Evolutionary conservation across 169 alveolate species (phyloP), one percentile per base, ranked within the genome.

Genomic region (Cryptosporidium felis): DNA sequence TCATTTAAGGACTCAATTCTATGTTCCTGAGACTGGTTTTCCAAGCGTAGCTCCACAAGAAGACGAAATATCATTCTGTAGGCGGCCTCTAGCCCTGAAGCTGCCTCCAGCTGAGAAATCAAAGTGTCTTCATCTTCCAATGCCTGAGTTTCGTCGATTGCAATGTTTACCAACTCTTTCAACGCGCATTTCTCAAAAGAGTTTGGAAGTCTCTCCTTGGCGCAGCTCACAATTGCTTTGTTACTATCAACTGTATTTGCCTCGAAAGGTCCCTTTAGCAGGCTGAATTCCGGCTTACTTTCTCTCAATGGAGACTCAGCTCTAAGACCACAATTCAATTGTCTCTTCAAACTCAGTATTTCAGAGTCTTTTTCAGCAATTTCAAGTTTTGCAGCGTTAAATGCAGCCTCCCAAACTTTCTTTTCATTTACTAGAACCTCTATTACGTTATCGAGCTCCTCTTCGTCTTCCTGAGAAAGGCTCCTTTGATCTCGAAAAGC

Each of bases 361-460:
- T 74, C 74, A 40, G 34, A 21, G 26, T 36, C 40, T 53, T 74
- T 74, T 36, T 74, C 85, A 5, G 32, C 32, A 6, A 74, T 51
- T 42, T 74, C 85, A 16, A 53, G 49, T n/a, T 74, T 49, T 21
- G 85, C 85, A 36, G 58, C 51, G 26, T 56, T 53, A 18, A 74
- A 74, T 9, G 85, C 85, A 2, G 38, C 58, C 26, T 74, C 85
- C 85, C 85, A 74, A 16, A 74, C 65, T 21, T 56, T 74, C 45
- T 74, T 74, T 26, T 74, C 85, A 53, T 45, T 56, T 9, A 74
- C 42, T 5, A 74, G 34, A 6, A 74, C 41, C 10, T 74, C 74
- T 26, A 74, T 53, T 16, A 67, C 85, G 10, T 56, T 74, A 16
- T 74, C 85, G 14, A 74, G 67, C 23, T 74, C 85, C 40, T 65